A percentile compares a stretch with the other conserved stretches of the same genome.
Conservation (phyloP, 2,329 filamentous ascomycete genomes). For the Trichoderma guizhouense region DNA sequence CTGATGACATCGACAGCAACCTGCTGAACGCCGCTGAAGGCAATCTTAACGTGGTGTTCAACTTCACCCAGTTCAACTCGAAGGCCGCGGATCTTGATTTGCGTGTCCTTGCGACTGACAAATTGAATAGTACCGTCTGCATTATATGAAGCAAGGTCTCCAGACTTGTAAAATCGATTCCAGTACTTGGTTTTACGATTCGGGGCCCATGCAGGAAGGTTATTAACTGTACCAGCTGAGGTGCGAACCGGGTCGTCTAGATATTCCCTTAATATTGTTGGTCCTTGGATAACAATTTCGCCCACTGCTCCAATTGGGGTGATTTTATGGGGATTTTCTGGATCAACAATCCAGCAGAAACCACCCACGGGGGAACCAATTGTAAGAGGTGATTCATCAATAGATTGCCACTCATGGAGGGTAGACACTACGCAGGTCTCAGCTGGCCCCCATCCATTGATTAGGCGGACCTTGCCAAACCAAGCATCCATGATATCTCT, state of each 20-base stretch:
- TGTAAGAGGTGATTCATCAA: constrained; percentile 13
- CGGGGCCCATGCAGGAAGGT: constrained; percentile 14
- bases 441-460: constrained; percentile 25
- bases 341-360: constrained; percentile 15
- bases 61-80: constrained; percentile 19
- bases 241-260: constrained; percentile 13
- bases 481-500: constrained; percentile 17
- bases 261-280: constrained; percentile 16
- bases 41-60: constrained; percentile 13
- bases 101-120: constrained; percentile 7
- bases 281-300: constrained; percentile 19
- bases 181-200: not conserved
- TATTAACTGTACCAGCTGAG: not conserved
- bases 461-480: constrained; percentile 17
- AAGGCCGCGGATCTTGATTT: constrained; percentile 13
- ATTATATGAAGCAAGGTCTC: constrained; percentile 14
- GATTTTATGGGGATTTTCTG: constrained; percentile 9
- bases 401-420: constrained; percentile 15
- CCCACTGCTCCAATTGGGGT: constrained; percentile 11
- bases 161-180: constrained; percentile 16
- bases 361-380: constrained; percentile 15
- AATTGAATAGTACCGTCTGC: constrained; percentile 15
- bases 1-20: constrained; percentile 13
- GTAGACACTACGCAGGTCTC: constrained; percentile 19
- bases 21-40: not conserved